Evolutionary conservation across 257 asterid genomes (phyloP).

Genomic region (Solanum virginianum): DNA sequence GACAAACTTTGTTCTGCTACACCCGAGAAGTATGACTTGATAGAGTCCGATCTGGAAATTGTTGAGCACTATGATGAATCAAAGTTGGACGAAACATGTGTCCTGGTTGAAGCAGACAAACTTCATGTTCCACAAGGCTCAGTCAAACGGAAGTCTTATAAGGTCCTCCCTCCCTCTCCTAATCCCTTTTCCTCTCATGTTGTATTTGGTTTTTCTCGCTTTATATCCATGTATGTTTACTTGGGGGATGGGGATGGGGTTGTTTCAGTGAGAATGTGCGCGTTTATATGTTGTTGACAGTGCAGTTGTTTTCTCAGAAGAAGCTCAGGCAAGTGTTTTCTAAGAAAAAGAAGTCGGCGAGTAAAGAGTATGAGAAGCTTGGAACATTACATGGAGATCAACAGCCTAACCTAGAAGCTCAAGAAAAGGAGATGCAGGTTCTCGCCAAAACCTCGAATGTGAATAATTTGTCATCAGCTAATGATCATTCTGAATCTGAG

Average conservation of each 20-base stretch:
- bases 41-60: conserved; percentile 3
- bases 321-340: conserved; percentile 39
- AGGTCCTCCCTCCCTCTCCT: conserved; percentile 27
- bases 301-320: conserved; percentile 24
- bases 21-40: conserved; percentile 14
- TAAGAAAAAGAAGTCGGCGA: conserved; percentile 28
- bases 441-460: neutral
- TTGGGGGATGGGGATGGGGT: neutral
- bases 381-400: neutral
- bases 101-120: conserved; percentile 41
- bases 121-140: conserved; percentile 14
- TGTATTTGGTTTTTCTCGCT: neutral
- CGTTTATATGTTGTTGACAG: neutral
- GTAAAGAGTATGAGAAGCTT: conserved; percentile 19
- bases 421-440: neutral
- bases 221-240: neutral
- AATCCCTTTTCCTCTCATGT: neutral
- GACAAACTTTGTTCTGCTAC: conserved; percentile 22
- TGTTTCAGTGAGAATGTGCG: neutral
- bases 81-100: conserved; percentile 40
- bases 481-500: conserved; percentile 16
- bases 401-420: neutral
- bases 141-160: conserved; percentile 44
- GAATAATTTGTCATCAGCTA: neutral
- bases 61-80: conserved; percentile 18